Evolutionary conservation across 805 yeast species (phyloP).

Genomic region (Kodamaea hsintzibuensis): DNA sequence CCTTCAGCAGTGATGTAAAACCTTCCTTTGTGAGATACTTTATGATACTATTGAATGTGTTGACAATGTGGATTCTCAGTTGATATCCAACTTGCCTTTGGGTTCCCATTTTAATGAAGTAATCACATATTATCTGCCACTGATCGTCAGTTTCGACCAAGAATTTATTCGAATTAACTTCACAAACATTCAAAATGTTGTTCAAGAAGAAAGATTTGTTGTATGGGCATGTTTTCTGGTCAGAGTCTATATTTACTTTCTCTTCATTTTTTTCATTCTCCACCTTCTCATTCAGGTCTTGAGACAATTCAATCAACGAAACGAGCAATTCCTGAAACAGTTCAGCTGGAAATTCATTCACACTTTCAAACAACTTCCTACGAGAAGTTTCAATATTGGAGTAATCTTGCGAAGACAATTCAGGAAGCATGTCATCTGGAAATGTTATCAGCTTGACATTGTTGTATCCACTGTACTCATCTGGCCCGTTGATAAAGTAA

Average conservation of each 20-base stretch:
- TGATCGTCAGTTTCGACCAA: constrained; percentile 40
- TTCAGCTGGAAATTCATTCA: constrained; percentile 51
- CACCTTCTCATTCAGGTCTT: constrained; percentile 10
- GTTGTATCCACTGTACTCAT: constrained; percentile 30
- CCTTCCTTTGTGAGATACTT: constrained; percentile 42
- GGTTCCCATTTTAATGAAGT: constrained; percentile 47
- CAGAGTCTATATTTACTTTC: not conserved
- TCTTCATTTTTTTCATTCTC: constrained; percentile 3
- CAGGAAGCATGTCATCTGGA: constrained; percentile 26
- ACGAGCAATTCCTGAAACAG: constrained; percentile 51
- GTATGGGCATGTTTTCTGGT: constrained; percentile 30
- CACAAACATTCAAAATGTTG: constrained; percentile 52
- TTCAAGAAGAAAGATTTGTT: constrained; percentile 57
- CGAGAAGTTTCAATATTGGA: constrained; percentile 55
- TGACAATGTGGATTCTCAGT: constrained; percentile 17
- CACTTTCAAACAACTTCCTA: constrained; percentile 61
- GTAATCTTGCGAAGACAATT: constrained; percentile 47
- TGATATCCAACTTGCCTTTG: constrained; percentile 42
- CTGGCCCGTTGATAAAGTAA: constrained; percentile 63
- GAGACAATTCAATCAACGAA: constrained; percentile 48
- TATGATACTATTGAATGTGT: constrained; percentile 52
- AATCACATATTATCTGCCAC: constrained; percentile 51
- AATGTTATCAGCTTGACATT: constrained; percentile 2
- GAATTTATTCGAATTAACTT: constrained; percentile 54
- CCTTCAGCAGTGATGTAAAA: constrained; percentile 22